Evolutionary conservation across 1,139 yeast genomes (phyloP).

Genomic region (Suzukiozyma palmioleophila): DNA sequence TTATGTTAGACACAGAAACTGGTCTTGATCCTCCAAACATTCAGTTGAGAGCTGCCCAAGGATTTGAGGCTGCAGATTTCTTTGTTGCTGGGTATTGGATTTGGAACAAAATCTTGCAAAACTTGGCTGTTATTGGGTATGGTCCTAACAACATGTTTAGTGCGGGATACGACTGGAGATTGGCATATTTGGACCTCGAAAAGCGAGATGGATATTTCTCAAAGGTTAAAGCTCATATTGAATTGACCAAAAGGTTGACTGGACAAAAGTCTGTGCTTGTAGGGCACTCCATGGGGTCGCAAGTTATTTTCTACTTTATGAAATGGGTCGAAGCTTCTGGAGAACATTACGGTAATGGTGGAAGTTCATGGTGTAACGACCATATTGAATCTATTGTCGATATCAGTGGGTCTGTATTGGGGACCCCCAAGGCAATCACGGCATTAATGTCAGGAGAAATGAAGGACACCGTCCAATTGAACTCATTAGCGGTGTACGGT

Average conservation of each 20-base stretch:
- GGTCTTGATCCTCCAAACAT: slow-evolving; percentile 88
- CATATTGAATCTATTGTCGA: slow-evolving; percentile 77
- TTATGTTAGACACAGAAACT: slow-evolving; percentile 83
- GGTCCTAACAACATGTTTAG: slow-evolving; percentile 86
- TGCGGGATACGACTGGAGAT: slow-evolving; percentile 95
- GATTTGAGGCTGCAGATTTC: slow-evolving; percentile 95
- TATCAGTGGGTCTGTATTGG: slow-evolving; percentile 82
- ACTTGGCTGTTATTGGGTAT: slow-evolving; percentile 89
- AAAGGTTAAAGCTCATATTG: slow-evolving; percentile 69
- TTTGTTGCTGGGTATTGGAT: slow-evolving; percentile 98
- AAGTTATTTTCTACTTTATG: slow-evolving; percentile 77
- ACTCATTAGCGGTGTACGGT: slow-evolving; percentile 90
- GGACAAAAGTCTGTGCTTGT: slow-evolving; percentile 76
- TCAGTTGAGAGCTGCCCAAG: slow-evolving; percentile 85
- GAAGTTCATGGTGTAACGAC: slow-evolving; percentile 79
- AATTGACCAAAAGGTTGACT: slow-evolving; percentile 40
- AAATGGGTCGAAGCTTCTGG: slow-evolving; percentile 97
- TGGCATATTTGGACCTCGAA: slow-evolving; percentile 85
- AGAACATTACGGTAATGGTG: slow-evolving; percentile 79
- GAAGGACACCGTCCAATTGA: slow-evolving; percentile 94
- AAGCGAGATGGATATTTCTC: slow-evolving; percentile 80
- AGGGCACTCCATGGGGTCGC: slow-evolving; percentile 97
- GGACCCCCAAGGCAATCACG: slow-evolving; percentile 91
- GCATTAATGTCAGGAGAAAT: slow-evolving; percentile 94
- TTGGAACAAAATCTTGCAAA: slow-evolving; percentile 92